Evolutionary conservation across 345 rosid species (phyloP).

Genomic region (Lenwebbia sp.): DNA sequence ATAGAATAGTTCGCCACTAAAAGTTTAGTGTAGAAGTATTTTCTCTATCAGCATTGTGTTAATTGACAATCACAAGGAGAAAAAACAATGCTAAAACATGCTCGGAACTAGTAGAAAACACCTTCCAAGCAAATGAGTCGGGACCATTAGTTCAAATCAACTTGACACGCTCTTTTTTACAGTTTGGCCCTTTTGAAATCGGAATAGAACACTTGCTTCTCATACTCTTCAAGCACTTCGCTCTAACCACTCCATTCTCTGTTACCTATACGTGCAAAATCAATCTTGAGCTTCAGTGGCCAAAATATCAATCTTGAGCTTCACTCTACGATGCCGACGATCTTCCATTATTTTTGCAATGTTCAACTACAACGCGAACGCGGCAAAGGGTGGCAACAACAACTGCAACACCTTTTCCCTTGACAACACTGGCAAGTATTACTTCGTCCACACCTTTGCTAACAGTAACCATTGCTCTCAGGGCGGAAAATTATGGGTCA

Average conservation of each 20-base stretch:
- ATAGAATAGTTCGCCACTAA: neutral
- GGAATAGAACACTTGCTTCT: neutral
- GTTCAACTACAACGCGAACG: neutral
- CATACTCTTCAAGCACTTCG: neutral
- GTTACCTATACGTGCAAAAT: neutral
- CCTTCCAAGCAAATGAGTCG: no score
- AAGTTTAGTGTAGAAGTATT: no score
- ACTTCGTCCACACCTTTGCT: neutral
- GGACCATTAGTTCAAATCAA: no score
- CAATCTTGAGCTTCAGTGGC: no score
- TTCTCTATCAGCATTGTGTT: no score
- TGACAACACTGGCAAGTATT: no score
- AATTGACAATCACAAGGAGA: no score
- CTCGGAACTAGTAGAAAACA: no score
- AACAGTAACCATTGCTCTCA: neutral
- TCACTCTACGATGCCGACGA: neutral
- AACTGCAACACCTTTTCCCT: neutral
- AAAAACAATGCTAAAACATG: no score
- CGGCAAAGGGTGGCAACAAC: neutral
- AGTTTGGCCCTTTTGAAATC: neutral
- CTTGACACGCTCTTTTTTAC: no score
- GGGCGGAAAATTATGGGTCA: neutral
- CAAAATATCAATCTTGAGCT: neutral
- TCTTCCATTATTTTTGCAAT: neutral
- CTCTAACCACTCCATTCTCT: neutral